Base-by-base conservation (phyloP, 371 early-diverging fungal species). In the Mucor irregularis region DNA sequence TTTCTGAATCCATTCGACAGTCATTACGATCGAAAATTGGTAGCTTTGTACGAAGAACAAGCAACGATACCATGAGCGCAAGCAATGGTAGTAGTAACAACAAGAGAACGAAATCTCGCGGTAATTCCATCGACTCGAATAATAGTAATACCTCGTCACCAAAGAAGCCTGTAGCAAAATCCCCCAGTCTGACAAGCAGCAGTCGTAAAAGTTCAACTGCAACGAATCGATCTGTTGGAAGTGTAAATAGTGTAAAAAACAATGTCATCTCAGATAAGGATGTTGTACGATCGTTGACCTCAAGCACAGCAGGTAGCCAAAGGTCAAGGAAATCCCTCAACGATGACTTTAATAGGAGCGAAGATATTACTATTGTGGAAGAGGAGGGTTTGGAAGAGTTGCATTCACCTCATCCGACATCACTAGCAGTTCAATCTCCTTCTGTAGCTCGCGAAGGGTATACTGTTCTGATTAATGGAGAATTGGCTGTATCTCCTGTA, bases 231-330 rank as follows among this genome's bases (percentile, higher is more conserved):
- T 33, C 53, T 4, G n/a, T 21, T 53, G 43, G 56, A 60, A 51
- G 66, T 63, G 6, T 61, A 56, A 28, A 82, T 76, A 49, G 84
- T 83, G 47, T 70, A 84, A 8, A 88, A 80, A 58, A 59, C 82
- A 37, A 58, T 58, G 10, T 62, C n/a, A n/a, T n/a, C 46, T 43
- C 55, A 2, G 64, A 55, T 16, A 50, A 51, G 10, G 58, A 53
- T 14, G 30, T 53, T 42, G 46, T 45, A 4, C 49, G 30, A 1
- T 62, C 62, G 1, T 16, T 50, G 4, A 62, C 62, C 25, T 54
- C 62, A 9, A 62, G 57, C 42, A 62, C 57, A 14, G 17, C 45
- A 0, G 57, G 53, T 7, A 56, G 52, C 9, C 64, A 54, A 31
- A 39, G 31, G 13, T 55, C 56, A 0, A 31, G 44, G 29, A 34